Evolutionary conservation across 192 early-diverging fungal species (phyloP), one percentile per base, ranked within the genome.

Genomic region (Lobosporangium transversale): DNA sequence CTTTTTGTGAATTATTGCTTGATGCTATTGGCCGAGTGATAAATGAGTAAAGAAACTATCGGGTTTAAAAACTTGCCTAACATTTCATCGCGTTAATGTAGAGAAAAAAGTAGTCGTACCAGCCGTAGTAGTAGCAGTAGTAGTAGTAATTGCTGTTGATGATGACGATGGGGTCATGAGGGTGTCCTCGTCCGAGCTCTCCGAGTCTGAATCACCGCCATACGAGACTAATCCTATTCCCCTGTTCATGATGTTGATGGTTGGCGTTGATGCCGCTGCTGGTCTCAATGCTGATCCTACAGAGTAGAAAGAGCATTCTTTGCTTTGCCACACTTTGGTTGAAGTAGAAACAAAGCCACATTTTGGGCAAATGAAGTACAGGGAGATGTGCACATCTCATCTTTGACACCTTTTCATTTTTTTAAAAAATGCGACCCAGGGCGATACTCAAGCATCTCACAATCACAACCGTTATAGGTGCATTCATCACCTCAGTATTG

Each of bases 141-240:
- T 48, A 5, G 45, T 48, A n/a, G 11, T n/a, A 21, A 21, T 4
- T 48, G 15, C 45, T 45, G 58, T 54, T 59, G 57, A 37, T 45
- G 37, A 18, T 47, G 61, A 31, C 20, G 62, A 44, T 59, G 62
- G 31, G 47, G 42, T 45, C 18, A 53, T 43, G 31, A 35, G 40
- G 14, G 53, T 26, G 21, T 76, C 73, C 35, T 61, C 45, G 35
- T 67, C 73, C 14, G 73, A 76, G 36, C 53, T 61, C 4, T 67
- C 73, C 45, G 54, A 58, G 29, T 75, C 70, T 20, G 73, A 76
- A 20, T 76, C 73, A n/a, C n/a, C n/a, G 1, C 73, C 73, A 36
- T 76, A 76, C 17, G 64, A 57, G 47, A 76, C 73, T 12, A 76
- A 53, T 47, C 73, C 73, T n/a, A 62, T 51, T 40, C 73, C 53